Evolutionary conservation across 78 protist genomes (phyloP).

Genomic region (Pelomyxa schiedti): DNA sequence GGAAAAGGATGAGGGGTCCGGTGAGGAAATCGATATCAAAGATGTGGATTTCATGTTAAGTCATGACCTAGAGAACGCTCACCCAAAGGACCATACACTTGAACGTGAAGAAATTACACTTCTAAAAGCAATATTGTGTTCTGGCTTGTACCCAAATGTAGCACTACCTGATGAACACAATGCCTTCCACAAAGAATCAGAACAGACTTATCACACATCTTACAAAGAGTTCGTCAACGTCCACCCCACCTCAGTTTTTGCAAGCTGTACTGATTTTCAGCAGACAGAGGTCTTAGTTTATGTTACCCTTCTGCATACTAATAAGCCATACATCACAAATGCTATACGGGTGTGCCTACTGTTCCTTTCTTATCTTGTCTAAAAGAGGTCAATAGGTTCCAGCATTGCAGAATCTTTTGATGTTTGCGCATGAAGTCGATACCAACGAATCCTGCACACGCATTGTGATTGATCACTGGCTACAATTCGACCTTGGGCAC

Average conservation of each 20-base stretch:
- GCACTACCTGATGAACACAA: not conserved
- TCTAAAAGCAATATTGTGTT: not conserved
- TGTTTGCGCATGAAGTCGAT: not conserved
- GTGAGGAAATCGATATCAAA: not conserved
- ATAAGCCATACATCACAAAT: not conserved
- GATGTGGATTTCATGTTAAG: not conserved
- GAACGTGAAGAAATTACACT: not conserved
- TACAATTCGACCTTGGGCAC: not conserved
- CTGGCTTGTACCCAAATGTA: constrained; percentile 2
- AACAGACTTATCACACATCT: not conserved
- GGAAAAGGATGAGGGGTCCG: not conserved
- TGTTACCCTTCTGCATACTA: not conserved
- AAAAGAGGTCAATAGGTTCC: not conserved
- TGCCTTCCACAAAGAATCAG: not conserved
- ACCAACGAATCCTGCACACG: not conserved
- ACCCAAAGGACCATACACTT: not conserved
- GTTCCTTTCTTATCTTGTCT: not conserved
- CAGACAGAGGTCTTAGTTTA: not conserved
- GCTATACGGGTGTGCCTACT: not conserved
- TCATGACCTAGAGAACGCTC: not conserved
- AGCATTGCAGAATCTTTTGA: not conserved
- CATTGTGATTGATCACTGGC: not conserved
- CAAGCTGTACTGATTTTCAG: not conserved
- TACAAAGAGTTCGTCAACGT: not conserved
- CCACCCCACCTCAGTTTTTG: not conserved